Evolutionary conservation across 2,329 filamentous ascomycete species (phyloP).

Genomic region (Teratosphaeria destructans): DNA sequence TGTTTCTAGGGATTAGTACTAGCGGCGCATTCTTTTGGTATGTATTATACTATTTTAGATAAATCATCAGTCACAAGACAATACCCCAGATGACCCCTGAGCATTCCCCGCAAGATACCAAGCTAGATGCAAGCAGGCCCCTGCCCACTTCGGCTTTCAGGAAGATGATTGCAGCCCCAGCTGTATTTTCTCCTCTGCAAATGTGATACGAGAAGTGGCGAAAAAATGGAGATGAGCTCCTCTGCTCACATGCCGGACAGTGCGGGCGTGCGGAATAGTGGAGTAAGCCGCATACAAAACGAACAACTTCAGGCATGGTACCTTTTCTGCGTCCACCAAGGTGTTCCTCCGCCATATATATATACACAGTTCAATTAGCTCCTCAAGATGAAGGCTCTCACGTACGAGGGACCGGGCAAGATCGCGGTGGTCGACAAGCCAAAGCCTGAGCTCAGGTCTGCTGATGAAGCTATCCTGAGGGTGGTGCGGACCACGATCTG

Average conservation of each 20-base stretch:
- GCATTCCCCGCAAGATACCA: neutral
- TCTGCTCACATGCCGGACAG: neutral
- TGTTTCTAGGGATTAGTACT: neutral
- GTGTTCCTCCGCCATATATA: neutral
- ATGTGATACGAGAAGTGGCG: neutral
- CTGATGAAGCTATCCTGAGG: constrained; percentile 30
- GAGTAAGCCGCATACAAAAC: neutral
- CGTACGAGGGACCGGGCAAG: constrained; percentile 15
- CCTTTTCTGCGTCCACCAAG: neutral
- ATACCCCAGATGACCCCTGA: neutral
- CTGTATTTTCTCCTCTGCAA: neutral
- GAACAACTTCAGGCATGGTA: neutral
- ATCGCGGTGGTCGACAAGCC: constrained; percentile 17
- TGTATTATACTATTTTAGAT: neutral
- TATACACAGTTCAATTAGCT: neutral
- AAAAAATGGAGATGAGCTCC: neutral
- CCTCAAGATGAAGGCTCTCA: constrained; percentile 15
- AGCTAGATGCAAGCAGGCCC: neutral
- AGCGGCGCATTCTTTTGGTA: neutral
- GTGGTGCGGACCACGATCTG: constrained; percentile 20
- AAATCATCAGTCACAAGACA: neutral
- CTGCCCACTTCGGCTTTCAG: neutral
- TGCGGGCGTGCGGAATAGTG: neutral
- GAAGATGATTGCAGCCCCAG: neutral
- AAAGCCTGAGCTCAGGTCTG: constrained; percentile 12